A percentile compares a stretch with the other conserved stretches of the same genome.
These are phyloP conservation scores for Tuber microsphaerosporum DNA, from an alignment of 495 filamentous ascomycete genomes.

Conservation along the genomic window DNA sequence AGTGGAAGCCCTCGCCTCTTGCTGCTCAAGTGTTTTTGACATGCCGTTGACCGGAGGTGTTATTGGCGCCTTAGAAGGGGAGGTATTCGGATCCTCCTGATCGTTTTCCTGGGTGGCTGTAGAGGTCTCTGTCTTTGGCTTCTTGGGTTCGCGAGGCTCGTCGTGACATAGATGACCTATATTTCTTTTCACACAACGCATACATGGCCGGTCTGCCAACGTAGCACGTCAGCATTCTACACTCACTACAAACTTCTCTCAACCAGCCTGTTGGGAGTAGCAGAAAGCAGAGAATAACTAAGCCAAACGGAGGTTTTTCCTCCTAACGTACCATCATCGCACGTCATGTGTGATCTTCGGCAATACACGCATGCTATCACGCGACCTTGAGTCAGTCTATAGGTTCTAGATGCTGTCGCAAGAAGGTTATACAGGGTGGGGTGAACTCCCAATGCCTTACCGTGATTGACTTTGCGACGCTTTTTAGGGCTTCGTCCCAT, in stretches of 20 bases:
- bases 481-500: slow-evolving; percentile 66
- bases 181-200: slow-evolving; percentile 95
- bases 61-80: slow-evolving; percentile 47
- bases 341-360: slow-evolving; percentile 99
- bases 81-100: slow-evolving; percentile 53
- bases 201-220: slow-evolving; percentile 84
- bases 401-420: slow-evolving; percentile 42
- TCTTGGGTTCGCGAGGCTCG: slow-evolving; percentile 83
- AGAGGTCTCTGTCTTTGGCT: slow-evolving; percentile 56
- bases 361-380: slow-evolving; percentile 94
- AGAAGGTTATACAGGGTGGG: slow-evolving; percentile 33
- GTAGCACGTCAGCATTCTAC: slow-evolving; percentile 46
- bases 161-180: slow-evolving; percentile 99
- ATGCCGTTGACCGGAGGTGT: slow-evolving; percentile 40
- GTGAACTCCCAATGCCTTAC: slow-evolving; percentile 52
- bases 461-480: slow-evolving; percentile 98
- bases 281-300: slow-evolving; percentile 23
- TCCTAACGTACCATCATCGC: slow-evolving; percentile 84
- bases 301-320: slow-evolving; percentile 39
- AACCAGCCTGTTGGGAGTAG: slow-evolving; percentile 15
- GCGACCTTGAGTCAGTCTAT: slow-evolving; percentile 46
- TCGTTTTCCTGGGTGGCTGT: slow-evolving; percentile 49
- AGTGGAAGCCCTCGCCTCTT: slow-evolving; percentile 29
- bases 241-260: slow-evolving; percentile 37
- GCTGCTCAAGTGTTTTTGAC: slow-evolving; percentile 41